These are phyloP conservation scores for Lunasporangiospora selenospora DNA, from an alignment of 192 early-diverging fungal genomes.

Conservation along the genomic window DNA sequence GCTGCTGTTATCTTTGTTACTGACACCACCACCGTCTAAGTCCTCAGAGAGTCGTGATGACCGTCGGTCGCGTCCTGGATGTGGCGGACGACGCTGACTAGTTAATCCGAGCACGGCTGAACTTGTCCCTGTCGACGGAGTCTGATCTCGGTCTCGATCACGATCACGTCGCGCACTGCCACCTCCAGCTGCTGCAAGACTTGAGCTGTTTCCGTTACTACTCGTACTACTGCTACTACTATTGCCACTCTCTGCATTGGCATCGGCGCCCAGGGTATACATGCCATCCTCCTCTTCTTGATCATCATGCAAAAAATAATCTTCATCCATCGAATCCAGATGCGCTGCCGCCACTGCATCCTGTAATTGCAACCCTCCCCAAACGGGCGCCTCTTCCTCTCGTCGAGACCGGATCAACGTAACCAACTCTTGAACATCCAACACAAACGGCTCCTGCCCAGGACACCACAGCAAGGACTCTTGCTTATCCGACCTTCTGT, in stretches of 20 bases:
- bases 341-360: slow-evolving; percentile 26
- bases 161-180: no score
- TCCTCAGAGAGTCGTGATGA: no score
- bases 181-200: no score
- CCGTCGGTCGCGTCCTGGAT: slow-evolving; percentile 16
- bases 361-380: slow-evolving; percentile 38
- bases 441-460: slow-evolving; percentile 37
- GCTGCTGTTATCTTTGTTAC: no score
- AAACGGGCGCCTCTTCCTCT: slow-evolving; percentile 38
- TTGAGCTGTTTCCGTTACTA: no score
- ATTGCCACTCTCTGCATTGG: neutral
- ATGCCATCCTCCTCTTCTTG: slow-evolving; percentile 45
- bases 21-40: no score
- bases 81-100: slow-evolving; percentile 19
- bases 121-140: no score
- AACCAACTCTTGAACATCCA: slow-evolving; percentile 24
- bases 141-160: no score
- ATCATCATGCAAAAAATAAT: slow-evolving; percentile 37
- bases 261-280: slow-evolving; percentile 9
- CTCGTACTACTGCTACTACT: no score
- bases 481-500: neutral
- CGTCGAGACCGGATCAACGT: slow-evolving; percentile 25
- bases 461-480: slow-evolving; percentile 29
- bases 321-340: slow-evolving; percentile 17
- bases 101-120: no score